These are phyloP conservation scores for Piromyces finnis DNA, from an alignment of 192 early-diverging fungal genomes.

Conservation along the genomic window DNA sequence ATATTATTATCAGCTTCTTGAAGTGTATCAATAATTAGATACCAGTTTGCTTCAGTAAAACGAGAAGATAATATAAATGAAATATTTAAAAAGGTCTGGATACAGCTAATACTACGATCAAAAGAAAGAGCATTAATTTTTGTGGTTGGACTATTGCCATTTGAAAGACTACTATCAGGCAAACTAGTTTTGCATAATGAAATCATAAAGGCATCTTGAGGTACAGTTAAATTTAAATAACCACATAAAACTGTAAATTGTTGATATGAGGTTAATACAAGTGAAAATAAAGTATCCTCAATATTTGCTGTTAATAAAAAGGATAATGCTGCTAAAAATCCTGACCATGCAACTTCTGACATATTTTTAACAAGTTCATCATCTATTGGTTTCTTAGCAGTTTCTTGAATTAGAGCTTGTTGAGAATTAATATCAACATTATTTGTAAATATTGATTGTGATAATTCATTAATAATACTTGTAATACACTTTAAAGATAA, in stretches of 20 bases:
- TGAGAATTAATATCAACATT: not conserved
- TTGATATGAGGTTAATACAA: constrained; percentile 46
- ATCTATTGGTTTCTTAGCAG: not conserved
- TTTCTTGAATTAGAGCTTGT: not conserved
- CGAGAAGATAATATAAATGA: not conserved
- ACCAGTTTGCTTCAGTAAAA: constrained; percentile 49
- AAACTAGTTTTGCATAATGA: constrained; percentile 64
- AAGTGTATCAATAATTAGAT: constrained; percentile 66
- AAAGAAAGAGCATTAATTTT: constrained; percentile 15
- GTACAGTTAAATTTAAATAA: constrained; percentile 50
- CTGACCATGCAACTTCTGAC: constrained; percentile 67
- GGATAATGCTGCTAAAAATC: constrained; percentile 53
- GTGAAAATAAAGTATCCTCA: constrained; percentile 72
- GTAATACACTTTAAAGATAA: constrained; percentile 26
- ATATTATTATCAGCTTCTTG: constrained; percentile 71
- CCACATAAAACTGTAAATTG: constrained; percentile 64
- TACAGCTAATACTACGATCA: constrained; percentile 59
- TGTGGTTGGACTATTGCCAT: not conserved
- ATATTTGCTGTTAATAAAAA: constrained; percentile 57
- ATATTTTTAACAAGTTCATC: constrained; percentile 26
- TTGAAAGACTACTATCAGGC: constrained; percentile 23
- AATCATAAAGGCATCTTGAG: constrained; percentile 74
- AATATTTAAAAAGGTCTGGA: constrained; percentile 51
- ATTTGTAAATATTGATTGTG: not conserved
- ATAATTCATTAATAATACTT: not conserved